Conservation (phyloP, 176 grass and related monocot genomes). For the Panicum miliaceum region DNA sequence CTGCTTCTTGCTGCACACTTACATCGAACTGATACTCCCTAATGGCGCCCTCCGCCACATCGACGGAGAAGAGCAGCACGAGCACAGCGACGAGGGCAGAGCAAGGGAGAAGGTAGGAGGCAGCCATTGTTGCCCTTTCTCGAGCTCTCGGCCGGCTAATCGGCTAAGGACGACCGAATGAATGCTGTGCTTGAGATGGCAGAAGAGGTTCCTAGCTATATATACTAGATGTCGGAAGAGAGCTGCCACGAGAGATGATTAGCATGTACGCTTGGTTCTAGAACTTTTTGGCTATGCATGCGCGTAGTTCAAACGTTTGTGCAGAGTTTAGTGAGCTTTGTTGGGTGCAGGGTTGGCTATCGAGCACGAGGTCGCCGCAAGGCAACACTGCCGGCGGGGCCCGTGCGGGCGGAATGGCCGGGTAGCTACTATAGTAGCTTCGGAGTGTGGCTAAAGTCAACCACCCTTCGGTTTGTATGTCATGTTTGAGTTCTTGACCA, state of each 20-base stretch:
- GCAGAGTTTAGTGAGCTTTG: conserved; percentile 30
- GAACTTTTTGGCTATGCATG: conserved; percentile 23
- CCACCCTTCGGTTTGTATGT: conserved; percentile 42
- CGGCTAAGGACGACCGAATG: not conserved
- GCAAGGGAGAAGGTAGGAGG: conserved; percentile 31
- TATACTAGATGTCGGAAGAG: conserved; percentile 27
- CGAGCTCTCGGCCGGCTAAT: conserved; percentile 8
- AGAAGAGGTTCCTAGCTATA: not conserved
- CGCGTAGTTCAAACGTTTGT: not conserved
- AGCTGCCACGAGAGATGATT: not conserved
- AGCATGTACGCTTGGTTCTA: conserved; percentile 14
- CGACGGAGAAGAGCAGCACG: conserved; percentile 35
- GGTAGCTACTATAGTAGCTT: conserved; percentile 37
- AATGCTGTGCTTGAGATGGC: conserved; percentile 2
- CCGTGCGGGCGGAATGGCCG: not conserved
- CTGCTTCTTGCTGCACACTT: not conserved
- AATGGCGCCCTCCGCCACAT: conserved; percentile 44
- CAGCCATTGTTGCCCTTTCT: conserved; percentile 20
- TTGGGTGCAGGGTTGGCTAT: conserved; percentile 46
- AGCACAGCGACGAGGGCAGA: conserved; percentile 31
- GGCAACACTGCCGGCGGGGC: conserved; percentile 35
- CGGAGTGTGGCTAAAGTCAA: conserved; percentile 75
- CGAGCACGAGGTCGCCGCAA: conserved; percentile 44
- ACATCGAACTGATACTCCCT: conserved; percentile 81
- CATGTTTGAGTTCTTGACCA: conserved; percentile 39